A percentile compares a stretch with the other conserved stretches of the same genome.
These are phyloP conservation scores for Crinitomyces ghanaensis DNA, from an alignment of 805 yeast genomes.

Conservation along the genomic window DNA sequence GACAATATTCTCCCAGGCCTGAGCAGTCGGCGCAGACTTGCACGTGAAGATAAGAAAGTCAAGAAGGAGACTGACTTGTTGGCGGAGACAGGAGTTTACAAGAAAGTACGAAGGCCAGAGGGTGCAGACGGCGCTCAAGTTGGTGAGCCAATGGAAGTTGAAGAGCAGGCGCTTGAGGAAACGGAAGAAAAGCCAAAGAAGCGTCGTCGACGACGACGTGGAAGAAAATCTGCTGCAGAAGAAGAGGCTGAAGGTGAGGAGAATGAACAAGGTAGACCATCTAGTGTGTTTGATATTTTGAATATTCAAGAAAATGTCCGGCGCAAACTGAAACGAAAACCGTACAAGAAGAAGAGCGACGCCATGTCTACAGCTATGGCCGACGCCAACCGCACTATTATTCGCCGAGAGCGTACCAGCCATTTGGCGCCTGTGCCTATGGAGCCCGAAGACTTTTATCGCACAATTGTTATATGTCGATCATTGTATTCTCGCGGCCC, in stretches of 20 bases:
- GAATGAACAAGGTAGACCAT: no score
- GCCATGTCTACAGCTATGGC: no score
- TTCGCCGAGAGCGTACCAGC: no score
- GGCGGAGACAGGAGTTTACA: not conserved
- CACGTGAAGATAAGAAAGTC: constrained; percentile 1
- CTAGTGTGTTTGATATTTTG: no score
- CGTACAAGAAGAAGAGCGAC: not conserved
- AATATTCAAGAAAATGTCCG: no score
- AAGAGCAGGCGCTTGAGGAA: not conserved
- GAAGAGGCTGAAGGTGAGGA: no score
- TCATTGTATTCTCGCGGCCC: constrained; percentile 35
- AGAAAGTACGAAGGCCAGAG: not conserved
- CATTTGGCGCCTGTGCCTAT: constrained; percentile 10
- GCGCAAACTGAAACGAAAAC: not conserved
- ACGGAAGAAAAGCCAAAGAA: not conserved
- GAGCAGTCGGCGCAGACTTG: not conserved
- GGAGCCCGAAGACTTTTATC: constrained; percentile 42
- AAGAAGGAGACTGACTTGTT: constrained; percentile 3
- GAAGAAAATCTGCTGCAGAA: not conserved
- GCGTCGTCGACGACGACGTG: not conserved
- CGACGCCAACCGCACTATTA: not conserved
- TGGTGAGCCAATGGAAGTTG: not conserved
- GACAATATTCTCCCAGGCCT: no score
- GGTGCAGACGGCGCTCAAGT: no score
- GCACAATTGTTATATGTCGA: constrained; percentile 57